phyloP scores from a whole-genome alignment of 164 flowering plant species.

The Brasenia schreberi region DNA sequence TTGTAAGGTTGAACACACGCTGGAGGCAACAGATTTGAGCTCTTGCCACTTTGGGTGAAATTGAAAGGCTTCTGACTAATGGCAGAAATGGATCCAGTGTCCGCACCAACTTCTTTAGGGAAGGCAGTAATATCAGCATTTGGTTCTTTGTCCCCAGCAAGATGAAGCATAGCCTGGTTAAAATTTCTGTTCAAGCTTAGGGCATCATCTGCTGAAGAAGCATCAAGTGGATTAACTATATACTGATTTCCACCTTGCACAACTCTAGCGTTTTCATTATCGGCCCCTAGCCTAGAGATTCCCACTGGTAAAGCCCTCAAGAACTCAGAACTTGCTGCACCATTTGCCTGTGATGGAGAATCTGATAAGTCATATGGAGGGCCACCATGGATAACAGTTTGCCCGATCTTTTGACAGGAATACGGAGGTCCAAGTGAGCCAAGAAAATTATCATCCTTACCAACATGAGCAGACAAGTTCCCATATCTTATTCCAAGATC shows the following conservation, averaged over 20 bases:
- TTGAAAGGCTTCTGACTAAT: background rate
- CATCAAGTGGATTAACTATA: slow-evolving; percentile 35
- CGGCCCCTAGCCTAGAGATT: slow-evolving; percentile 34
- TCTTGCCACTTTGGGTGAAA: background rate
- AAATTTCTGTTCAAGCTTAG: slow-evolving; percentile 19
- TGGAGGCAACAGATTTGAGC: slow-evolving; percentile 7
- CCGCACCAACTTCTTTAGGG: background rate
- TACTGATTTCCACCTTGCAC: slow-evolving; percentile 21
- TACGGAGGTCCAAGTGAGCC: slow-evolving; percentile 37
- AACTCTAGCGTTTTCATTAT: slow-evolving; percentile 36
- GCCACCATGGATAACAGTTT: slow-evolving; percentile 33
- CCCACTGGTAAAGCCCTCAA: slow-evolving; percentile 27
- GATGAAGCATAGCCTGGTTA: background rate
- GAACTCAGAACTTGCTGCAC: slow-evolving; percentile 27
- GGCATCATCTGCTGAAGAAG: slow-evolving; percentile 24
- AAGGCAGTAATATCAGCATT: background rate
- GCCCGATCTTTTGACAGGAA: slow-evolving; percentile 48
- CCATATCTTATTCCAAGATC: slow-evolving; percentile 46
- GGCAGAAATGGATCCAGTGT: background rate
- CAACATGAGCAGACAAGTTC: slow-evolving; percentile 39
- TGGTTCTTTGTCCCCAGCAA: background rate
- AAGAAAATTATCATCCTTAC: slow-evolving; percentile 38
- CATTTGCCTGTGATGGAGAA: slow-evolving; percentile 34
- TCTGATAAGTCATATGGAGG: slow-evolving; percentile 45
- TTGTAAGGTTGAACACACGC: slow-evolving; percentile 17